Evolutionary conservation across 2,329 filamentous ascomycete genomes (phyloP).

Genomic region (Epichloe hybrida): DNA sequence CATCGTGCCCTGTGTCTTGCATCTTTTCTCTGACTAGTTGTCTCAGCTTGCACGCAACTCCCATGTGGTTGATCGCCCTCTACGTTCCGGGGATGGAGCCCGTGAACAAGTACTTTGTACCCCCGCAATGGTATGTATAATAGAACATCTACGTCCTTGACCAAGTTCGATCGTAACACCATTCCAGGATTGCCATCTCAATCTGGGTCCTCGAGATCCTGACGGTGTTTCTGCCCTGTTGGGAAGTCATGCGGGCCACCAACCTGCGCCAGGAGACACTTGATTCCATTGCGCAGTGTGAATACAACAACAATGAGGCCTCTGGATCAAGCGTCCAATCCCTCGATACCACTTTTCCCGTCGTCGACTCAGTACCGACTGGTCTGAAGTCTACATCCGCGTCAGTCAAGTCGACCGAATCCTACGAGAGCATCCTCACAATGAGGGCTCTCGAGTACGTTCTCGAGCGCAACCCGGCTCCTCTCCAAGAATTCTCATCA

Average conservation of each 20-base stretch:
- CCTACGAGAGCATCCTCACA: constrained; percentile 34
- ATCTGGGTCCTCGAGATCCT: constrained; percentile 47
- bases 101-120: constrained; percentile 35
- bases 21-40: not conserved
- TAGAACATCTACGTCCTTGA: constrained; percentile 28
- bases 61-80: constrained; percentile 48
- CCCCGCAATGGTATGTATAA: constrained; percentile 42
- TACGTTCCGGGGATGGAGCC: constrained; percentile 24
- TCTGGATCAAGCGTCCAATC: constrained; percentile 9
- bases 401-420: constrained; percentile 11
- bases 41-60: constrained; percentile 43
- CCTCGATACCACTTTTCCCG: constrained; percentile 10
- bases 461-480: constrained; percentile 42
- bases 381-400: constrained; percentile 21
- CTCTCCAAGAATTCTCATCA: constrained; percentile 51
- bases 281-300: constrained; percentile 30
- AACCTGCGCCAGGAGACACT: constrained; percentile 28
- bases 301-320: constrained; percentile 20
- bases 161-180: not conserved
- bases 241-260: constrained; percentile 35
- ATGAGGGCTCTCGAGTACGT: constrained; percentile 51
- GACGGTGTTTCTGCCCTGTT: constrained; percentile 48
- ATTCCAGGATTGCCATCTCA: constrained; percentile 30
- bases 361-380: constrained; percentile 15
- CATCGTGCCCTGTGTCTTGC: too few species aligned